Conservation (phyloP, 352 stramenopile genomes). For the Pythium monospermum region DNA sequence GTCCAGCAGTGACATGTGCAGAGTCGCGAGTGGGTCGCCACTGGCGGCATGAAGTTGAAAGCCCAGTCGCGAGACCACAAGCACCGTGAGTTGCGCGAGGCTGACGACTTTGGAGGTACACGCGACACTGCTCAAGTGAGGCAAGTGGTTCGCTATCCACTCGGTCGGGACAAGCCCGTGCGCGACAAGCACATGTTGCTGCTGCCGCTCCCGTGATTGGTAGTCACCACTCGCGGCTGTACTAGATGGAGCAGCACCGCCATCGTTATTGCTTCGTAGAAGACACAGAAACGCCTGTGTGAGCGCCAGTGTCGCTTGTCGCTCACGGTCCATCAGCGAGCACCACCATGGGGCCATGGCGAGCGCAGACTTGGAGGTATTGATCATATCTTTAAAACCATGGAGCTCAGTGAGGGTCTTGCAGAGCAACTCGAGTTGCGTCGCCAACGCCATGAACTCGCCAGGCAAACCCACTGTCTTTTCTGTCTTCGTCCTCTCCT, state of each 20-base stretch:
- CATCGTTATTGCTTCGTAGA: neutral
- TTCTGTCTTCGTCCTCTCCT: neutral
- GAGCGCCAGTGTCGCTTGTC: neutral
- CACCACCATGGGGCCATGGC: neutral
- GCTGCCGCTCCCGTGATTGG: too few species aligned
- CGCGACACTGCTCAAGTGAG: neutral
- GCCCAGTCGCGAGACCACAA: slow-evolving; percentile 14
- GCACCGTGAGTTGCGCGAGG: slow-evolving; percentile 15
- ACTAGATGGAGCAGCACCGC: too few species aligned
- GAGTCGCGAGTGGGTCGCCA: neutral
- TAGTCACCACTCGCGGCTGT: too few species aligned
- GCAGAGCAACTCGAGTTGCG: neutral
- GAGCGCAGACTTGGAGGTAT: too few species aligned
- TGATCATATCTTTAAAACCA: neutral
- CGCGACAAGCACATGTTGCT: neutral
- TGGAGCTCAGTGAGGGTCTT: neutral
- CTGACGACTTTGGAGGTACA: slow-evolving; percentile 11
- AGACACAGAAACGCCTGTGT: neutral
- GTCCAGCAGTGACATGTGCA: slow-evolving; percentile 8
- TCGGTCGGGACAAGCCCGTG: slow-evolving; percentile 10
- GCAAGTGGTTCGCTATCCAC: slow-evolving; percentile 6
- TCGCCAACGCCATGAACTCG: neutral
- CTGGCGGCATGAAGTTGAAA: slow-evolving; percentile 1
- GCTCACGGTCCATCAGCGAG: neutral
- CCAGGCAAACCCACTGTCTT: neutral